Base-by-base conservation (phyloP, 202 grass and related monocot species). In the Setaria viridis region DNA sequence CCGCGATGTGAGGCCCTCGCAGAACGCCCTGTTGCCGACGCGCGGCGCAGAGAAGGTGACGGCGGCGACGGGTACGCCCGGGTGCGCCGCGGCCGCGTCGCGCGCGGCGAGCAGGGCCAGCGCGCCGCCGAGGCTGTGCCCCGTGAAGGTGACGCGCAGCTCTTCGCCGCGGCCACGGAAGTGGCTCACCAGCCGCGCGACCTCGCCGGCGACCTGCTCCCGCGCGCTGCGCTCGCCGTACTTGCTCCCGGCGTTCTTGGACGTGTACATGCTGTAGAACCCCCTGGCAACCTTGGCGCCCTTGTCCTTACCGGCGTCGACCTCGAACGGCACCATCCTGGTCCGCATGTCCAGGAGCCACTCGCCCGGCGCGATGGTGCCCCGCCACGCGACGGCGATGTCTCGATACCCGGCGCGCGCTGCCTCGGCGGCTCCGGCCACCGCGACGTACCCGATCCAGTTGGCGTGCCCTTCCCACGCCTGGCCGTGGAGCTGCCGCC, bases 121-220 rank as follows among this genome's bases (percentile, higher is more conserved):
- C 37, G 66, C 64, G 33, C 64, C 64, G 14, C 64, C 64, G 33
- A 67, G 64, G 64, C 34, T 67, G 64, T 67, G 64, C 17, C 66
- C 66, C 35, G 66, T 69, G 8, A 43, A 7, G 37, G 39, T 43
- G 34, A 69, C 39, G 66, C 66, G 17, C 37, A 42, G 9, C 37
- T 11, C 37, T 17, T 69, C 66, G 37, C 62, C 30, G 32, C 62
- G 13, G 30, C 32, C 32, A 13, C 32, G 62, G 30, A 65, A 65
- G 62, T 65, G 62, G 4, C 30, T 1, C 13, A 65, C 62, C 30
- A 65, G 32, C 62, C 32, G 62, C 62, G 62, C 62, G 32, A 65
- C 32, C 62, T 65, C 62, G 12, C 32, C 62, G 62, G 62, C 32
- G 62, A 65, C 62, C 62, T 65, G 62, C 5, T 65, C 30, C 32